Base-by-base conservation (phyloP, 305 asterid genomes). In the Fraxinus dipetala region DNA sequence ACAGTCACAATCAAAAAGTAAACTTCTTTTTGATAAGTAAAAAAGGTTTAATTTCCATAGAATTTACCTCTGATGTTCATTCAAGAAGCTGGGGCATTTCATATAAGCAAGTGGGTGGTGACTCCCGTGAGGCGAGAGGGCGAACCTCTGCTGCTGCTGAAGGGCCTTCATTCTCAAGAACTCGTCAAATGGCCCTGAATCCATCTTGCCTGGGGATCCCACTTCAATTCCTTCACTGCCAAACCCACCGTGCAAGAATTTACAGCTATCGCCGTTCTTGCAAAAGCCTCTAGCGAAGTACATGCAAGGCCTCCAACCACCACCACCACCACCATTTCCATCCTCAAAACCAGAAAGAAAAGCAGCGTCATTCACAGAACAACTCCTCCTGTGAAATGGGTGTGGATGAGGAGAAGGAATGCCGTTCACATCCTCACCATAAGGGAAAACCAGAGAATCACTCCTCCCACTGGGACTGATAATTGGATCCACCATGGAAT, bases 221-320 rank as follows among this genome's bases (percentile, higher is more conserved):
- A 79, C 86, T 34, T 87, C 88, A 48, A 83, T 74, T 22, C 87
- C 89, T 59, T 83, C 94, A 24, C 40, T 78, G 78, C 84, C 88
- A 51, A 84, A 72, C 1, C 89, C 98, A 81, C 86, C 78, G 88
- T 96, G 99, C 84, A 85, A 18, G 85, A 93, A 96, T 87, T 91
- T 92, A 65, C 98, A 94, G 84, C 81, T 78, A 24, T 79, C 84
- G 0, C 98, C 99, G 38, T 96, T 93, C 85, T 94, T 94, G 83
- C 98, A 93, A 63, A 91, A 90, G 11, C 99, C 99, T 73, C 93
- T 90, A 0, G 98, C 95, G 61, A 69, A 96, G 85, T 96, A 96
- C 91, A 93, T 86, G 90, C 99, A 96, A 22, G 98, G 99, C 83
- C 95, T 85, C 92, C 95, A 94, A 24, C 95, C 94, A 56, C 85